Percentiles rank a stretch among this genome's conserved stretches.
phyloP scores from a whole-genome alignment of 306 rosid species.

The Castanea mollissima region DNA sequence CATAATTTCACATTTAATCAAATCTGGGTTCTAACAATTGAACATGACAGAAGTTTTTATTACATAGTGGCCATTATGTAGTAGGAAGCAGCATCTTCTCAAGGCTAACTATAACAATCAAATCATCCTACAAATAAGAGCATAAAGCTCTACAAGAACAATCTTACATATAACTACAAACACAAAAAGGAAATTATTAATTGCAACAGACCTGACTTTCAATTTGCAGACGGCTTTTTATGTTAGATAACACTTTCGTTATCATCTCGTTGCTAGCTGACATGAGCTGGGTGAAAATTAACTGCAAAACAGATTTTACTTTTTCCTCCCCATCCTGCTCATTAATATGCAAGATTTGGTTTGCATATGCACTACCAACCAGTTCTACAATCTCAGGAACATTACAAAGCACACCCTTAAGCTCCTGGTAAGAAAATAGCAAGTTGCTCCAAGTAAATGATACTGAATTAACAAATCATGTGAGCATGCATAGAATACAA shows the following conservation, averaged over 20 bases:
- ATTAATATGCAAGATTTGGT: slow-evolving; percentile 40
- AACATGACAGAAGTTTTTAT: not conserved
- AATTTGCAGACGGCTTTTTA: slow-evolving; percentile 58
- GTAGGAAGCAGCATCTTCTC: not conserved
- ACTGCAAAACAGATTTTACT: slow-evolving; percentile 52
- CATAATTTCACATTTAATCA: not conserved
- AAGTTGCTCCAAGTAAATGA: slow-evolving; percentile 18
- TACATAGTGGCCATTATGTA: not conserved
- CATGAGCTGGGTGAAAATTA: slow-evolving; percentile 77
- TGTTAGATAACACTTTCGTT: slow-evolving; percentile 41
- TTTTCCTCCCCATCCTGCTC: slow-evolving; percentile 53
- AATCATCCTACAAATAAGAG: not conserved
- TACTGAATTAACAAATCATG: not conserved
- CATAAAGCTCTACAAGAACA: not conserved
- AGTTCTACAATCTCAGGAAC: slow-evolving; percentile 79
- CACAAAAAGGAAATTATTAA: not conserved
- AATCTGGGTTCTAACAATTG: not conserved
- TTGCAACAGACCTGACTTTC: slow-evolving; percentile 64
- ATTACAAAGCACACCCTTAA: slow-evolving; percentile 59
- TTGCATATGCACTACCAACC: slow-evolving; percentile 57
- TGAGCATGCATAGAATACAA: not conserved
- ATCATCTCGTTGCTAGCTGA: slow-evolving; percentile 60
- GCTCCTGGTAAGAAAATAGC: slow-evolving; percentile 57
- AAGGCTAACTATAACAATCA: not conserved
- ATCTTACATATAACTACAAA: slow-evolving; percentile 3